These are phyloP conservation scores for Tolypocladium inflatum DNA, from an alignment of 2,329 filamentous ascomycete genomes.

Conservation along the genomic window DNA sequence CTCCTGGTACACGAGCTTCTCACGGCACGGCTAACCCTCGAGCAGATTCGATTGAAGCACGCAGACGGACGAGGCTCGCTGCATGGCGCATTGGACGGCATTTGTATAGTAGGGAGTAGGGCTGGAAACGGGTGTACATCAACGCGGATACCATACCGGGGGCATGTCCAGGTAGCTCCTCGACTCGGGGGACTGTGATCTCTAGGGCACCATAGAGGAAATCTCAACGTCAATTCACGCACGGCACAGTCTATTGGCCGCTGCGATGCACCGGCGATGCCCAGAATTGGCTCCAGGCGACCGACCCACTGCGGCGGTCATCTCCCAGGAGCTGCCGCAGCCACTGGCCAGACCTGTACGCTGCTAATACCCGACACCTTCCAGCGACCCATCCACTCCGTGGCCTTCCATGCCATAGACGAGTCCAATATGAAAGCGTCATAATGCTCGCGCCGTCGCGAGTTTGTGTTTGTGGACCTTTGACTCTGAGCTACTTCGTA, in stretches of 20 bases:
- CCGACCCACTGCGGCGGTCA: too few species aligned
- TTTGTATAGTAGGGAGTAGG: slow-evolving; percentile 1
- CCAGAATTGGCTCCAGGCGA: not conserved
- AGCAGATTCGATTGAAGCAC: slow-evolving; percentile 4
- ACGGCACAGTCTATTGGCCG: not conserved
- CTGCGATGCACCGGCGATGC: not conserved
- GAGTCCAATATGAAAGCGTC: not conserved
- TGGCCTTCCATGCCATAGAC: not conserved
- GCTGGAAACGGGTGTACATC: not conserved
- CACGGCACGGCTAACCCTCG: not conserved
- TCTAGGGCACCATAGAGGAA: not conserved
- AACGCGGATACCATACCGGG: not conserved
- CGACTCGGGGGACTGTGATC: too few species aligned
- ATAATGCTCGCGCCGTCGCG: not conserved
- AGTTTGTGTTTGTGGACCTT: not conserved
- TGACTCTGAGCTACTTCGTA: too few species aligned
- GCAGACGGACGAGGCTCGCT: not conserved
- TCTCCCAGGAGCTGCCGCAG: not conserved
- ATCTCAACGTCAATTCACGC: not conserved
- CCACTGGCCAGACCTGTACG: not conserved
- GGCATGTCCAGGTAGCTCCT: not conserved
- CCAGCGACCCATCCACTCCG: not conserved
- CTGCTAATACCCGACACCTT: not conserved
- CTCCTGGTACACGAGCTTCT: slow-evolving; percentile 1
- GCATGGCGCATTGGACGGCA: not conserved